phyloP scores from a whole-genome alignment of 73 alveolate species.

The Paramecium pentaurelia region DNA sequence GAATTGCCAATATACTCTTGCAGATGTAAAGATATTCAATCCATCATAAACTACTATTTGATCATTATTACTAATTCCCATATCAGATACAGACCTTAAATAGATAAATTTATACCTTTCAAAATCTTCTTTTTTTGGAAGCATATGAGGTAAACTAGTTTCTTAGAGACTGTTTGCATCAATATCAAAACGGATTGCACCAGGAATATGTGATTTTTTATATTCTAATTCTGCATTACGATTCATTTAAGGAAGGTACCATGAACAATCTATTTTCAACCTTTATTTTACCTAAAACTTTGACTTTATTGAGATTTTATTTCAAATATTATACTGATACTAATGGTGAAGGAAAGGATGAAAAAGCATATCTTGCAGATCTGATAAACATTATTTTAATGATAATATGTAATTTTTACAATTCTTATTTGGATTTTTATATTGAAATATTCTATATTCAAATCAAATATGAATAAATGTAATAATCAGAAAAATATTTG shows the following conservation, averaged over 20 bases:
- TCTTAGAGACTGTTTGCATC: background rate
- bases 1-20: constrained; percentile 67
- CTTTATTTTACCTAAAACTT: background rate
- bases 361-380: background rate
- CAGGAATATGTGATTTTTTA: background rate
- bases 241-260: constrained; percentile 8
- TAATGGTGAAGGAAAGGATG: constrained; percentile 23
- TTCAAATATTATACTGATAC: background rate
- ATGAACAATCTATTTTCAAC: background rate
- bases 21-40: constrained; percentile 59
- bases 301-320: background rate
- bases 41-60: constrained; percentile 62
- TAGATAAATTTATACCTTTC: background rate
- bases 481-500: background rate
- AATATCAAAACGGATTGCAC: constrained; percentile 20
- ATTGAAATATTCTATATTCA: background rate
- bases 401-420: background rate
- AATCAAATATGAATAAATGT: background rate
- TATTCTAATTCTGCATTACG: constrained; percentile 39
- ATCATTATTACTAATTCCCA: constrained; percentile 55
- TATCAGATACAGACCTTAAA: constrained; percentile 18
- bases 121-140: constrained; percentile 58
- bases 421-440: background rate
- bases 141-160: constrained; percentile 55
- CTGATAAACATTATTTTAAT: background rate